These are phyloP conservation scores for Salvia miltiorrhiza DNA, from an alignment of 257 asterid genomes.

Conservation along the genomic window DNA sequence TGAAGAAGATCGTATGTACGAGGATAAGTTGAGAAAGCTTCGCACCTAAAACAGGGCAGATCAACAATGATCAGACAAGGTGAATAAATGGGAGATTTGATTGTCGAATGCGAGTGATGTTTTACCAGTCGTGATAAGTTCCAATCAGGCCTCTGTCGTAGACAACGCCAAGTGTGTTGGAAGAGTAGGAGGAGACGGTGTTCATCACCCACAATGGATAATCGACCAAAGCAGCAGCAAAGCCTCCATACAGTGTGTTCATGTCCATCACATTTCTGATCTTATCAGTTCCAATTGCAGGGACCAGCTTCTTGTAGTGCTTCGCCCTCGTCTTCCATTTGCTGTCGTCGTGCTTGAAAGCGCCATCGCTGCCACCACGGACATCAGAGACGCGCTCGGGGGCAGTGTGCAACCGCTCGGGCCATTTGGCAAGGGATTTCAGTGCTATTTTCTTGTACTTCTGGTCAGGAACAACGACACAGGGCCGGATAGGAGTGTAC, in stretches of 20 bases:
- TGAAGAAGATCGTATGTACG: constrained; percentile 95
- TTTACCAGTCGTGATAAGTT: constrained; percentile 90
- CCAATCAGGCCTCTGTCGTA: constrained; percentile 96
- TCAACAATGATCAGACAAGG: constrained; percentile 9
- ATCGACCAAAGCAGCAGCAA: constrained; percentile 77
- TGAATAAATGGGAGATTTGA: background rate
- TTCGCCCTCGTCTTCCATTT: constrained; percentile 77
- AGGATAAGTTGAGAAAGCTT: constrained; percentile 97
- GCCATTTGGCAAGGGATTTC: constrained; percentile 83
- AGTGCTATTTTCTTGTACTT: constrained; percentile 51
- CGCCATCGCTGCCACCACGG: constrained; percentile 78
- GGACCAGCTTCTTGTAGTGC: constrained; percentile 87
- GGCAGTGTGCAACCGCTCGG: constrained; percentile 59
- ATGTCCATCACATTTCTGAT: constrained; percentile 94
- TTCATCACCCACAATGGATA: constrained; percentile 96
- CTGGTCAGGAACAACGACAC: constrained; percentile 72
- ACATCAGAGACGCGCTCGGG: constrained; percentile 80
- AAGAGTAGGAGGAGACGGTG: constrained; percentile 73
- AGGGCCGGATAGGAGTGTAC: constrained; percentile 93
- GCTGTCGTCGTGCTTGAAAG: constrained; percentile 79
- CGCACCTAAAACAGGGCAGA: constrained; percentile 59
- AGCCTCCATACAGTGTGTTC: constrained; percentile 90
- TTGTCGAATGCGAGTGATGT: background rate
- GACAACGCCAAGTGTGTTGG: constrained; percentile 84
- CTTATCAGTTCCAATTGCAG: constrained; percentile 75